Conservation (phyloP, 2,329 filamentous ascomycete species). For the Fusarium buharicum region DNA sequence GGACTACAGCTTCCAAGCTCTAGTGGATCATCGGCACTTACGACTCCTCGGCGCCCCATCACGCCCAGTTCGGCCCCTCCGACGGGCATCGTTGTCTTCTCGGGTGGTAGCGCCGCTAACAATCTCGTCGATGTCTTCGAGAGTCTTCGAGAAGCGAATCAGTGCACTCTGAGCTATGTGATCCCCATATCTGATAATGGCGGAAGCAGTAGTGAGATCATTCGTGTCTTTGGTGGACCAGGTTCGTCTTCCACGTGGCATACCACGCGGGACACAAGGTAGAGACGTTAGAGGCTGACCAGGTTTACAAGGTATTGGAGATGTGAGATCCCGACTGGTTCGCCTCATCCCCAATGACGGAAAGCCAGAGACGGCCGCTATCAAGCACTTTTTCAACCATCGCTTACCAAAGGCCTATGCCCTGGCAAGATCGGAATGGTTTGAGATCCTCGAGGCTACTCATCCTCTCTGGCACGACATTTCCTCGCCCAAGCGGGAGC, state of each 20-base stretch:
- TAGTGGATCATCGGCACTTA: conserved; percentile 35
- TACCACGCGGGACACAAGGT: neutral
- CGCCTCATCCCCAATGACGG: conserved; percentile 80
- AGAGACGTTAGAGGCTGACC: conserved; percentile 9
- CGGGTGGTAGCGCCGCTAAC: conserved; percentile 93
- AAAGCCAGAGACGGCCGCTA: conserved; percentile 74
- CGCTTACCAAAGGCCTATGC: conserved; percentile 70
- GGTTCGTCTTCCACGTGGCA: conserved; percentile 59
- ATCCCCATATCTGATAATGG: conserved; percentile 98
- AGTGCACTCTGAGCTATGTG: conserved; percentile 79
- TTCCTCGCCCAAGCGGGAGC: conserved; percentile 76
- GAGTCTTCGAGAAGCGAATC: conserved; percentile 69
- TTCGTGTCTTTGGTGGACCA: conserved; percentile 92
- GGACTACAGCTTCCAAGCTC: conserved; percentile 40
- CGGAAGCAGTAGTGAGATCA: conserved; percentile 91
- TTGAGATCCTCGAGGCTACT: conserved; percentile 85
- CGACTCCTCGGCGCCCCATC: conserved; percentile 30
- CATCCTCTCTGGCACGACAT: conserved; percentile 79
- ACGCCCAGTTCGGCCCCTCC: conserved; percentile 32
- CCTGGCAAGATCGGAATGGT: conserved; percentile 82
- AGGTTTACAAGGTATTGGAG: conserved; percentile 63
- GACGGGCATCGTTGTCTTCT: conserved; percentile 79
- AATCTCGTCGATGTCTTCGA: conserved; percentile 92
- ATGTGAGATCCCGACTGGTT: conserved; percentile 73
- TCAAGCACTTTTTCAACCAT: conserved; percentile 88